Conservation (phyloP, 345 rosid genomes). For the Zanthoxylum bungeanum region DNA sequence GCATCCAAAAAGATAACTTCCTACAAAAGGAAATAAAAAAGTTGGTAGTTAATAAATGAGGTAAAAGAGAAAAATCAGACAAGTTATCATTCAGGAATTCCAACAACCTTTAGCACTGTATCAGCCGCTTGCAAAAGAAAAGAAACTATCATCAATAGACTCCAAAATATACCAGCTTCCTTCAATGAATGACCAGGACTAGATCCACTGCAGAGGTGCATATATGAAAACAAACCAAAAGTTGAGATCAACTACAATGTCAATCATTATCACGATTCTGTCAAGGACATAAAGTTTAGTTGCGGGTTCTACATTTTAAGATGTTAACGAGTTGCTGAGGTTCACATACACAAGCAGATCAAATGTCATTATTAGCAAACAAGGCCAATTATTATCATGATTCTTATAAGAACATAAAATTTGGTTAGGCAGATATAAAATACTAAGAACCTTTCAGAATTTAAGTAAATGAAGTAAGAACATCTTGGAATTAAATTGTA, state of each 20-base stretch:
- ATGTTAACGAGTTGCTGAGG: background rate
- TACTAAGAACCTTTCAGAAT: background rate
- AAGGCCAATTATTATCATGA: background rate
- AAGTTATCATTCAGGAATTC: slow-evolving; percentile 17
- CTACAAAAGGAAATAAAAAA: slow-evolving; percentile 40
- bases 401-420: too few species aligned
- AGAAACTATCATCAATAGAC: slow-evolving; percentile 78
- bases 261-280: background rate
- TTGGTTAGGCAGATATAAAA: background rate
- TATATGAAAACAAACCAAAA: slow-evolving; percentile 14
- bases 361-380: background rate
- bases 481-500: background rate
- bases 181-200: slow-evolving; percentile 68
- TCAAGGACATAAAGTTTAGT: background rate
- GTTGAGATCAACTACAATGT: slow-evolving; percentile 10
- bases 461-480: background rate
- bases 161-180: slow-evolving; percentile 84
- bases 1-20: slow-evolving; percentile 76
- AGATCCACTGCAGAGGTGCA: slow-evolving; percentile 62
- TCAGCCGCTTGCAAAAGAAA: slow-evolving; percentile 93
- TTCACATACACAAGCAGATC: background rate
- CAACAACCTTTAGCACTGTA: slow-evolving; percentile 74
- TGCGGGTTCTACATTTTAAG: background rate
- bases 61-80: background rate
- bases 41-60: slow-evolving; percentile 16